phyloP scores from a whole-genome alignment of 371 early-diverging fungal species.

The Mucor indicus region DNA sequence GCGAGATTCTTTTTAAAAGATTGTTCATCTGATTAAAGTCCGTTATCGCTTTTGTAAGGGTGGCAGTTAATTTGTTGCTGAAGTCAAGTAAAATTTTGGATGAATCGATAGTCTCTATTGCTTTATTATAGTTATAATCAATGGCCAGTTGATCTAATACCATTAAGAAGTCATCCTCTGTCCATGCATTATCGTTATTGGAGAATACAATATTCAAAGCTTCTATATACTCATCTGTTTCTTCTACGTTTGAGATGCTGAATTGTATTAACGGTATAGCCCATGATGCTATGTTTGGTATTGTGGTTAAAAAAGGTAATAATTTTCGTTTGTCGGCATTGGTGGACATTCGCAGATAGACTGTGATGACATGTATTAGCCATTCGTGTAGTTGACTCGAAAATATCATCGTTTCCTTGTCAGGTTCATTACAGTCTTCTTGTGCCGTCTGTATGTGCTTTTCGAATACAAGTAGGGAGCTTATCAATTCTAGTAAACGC shows the following conservation, averaged over 20 bases:
- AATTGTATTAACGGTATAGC: slow-evolving; percentile 56
- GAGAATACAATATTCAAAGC: slow-evolving; percentile 28
- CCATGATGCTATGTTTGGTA: slow-evolving; percentile 47
- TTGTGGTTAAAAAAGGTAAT: slow-evolving; percentile 49
- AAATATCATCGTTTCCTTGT: neutral
- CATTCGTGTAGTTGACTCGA: slow-evolving; percentile 9
- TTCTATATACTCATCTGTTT: slow-evolving; percentile 24
- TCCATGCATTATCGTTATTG: slow-evolving; percentile 29
- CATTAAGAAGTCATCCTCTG: slow-evolving; percentile 61
- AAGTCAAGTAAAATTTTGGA: slow-evolving; percentile 16
- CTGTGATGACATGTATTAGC: slow-evolving; percentile 4
- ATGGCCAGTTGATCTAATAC: slow-evolving; percentile 63
- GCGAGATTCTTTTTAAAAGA: slow-evolving; percentile 42
- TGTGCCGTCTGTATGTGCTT: too few relatives aligned
- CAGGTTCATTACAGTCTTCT: neutral
- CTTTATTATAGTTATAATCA: slow-evolving; percentile 14
- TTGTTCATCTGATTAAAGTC: slow-evolving; percentile 16
- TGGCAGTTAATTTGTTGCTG: slow-evolving; percentile 20
- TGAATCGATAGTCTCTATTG: slow-evolving; percentile 2
- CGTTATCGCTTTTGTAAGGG: slow-evolving; percentile 23
- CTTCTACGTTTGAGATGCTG: neutral
- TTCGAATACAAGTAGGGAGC: too few relatives aligned
- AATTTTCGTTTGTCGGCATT: slow-evolving; percentile 12
- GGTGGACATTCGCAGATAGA: slow-evolving; percentile 10
- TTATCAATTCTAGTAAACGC: too few relatives aligned